Conservation (phyloP, 805 yeast species). For the Starmera caribaea region DNA sequence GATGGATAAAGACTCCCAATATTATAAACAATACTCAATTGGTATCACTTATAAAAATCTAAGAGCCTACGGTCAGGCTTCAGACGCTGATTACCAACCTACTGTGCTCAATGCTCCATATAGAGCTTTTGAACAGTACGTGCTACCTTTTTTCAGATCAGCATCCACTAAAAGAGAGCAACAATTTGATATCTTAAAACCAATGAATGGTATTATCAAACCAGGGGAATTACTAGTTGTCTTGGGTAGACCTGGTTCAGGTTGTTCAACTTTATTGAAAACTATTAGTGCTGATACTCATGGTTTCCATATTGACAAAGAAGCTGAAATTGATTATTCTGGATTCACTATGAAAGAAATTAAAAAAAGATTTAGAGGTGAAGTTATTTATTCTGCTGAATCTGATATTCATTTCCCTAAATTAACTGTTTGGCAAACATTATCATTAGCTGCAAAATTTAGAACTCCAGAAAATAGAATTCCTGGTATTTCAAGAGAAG, state of each 20-base stretch:
- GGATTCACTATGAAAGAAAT: slow-evolving; percentile 47
- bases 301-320: slow-evolving; percentile 42
- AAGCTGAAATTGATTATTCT: slow-evolving; percentile 39
- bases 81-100: slow-evolving; percentile 56
- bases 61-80: slow-evolving; percentile 50
- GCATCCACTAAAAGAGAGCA: slow-evolving; percentile 15
- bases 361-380: slow-evolving; percentile 48
- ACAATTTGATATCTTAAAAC: slow-evolving; percentile 39
- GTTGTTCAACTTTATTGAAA: slow-evolving; percentile 60
- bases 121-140: slow-evolving; percentile 12
- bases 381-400: slow-evolving; percentile 63
- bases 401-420: slow-evolving; percentile 61
- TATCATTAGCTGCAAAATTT: slow-evolving; percentile 50
- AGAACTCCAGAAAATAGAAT: slow-evolving; percentile 55
- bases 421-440: slow-evolving; percentile 56
- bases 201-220: slow-evolving; percentile 53
- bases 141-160: slow-evolving; percentile 9
- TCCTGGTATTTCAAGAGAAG: slow-evolving; percentile 47
- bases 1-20: slow-evolving; percentile 45
- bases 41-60: slow-evolving; percentile 52
- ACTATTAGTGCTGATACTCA: slow-evolving; percentile 49
- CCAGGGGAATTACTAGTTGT: slow-evolving; percentile 65
- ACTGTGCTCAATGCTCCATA: slow-evolving; percentile 40
- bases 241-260: slow-evolving; percentile 72
- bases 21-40: slow-evolving; percentile 45